These are phyloP conservation scores for Myrmaecium sp. DNA, from an alignment of 2,329 filamentous ascomycete species.

Conservation along the genomic window DNA sequence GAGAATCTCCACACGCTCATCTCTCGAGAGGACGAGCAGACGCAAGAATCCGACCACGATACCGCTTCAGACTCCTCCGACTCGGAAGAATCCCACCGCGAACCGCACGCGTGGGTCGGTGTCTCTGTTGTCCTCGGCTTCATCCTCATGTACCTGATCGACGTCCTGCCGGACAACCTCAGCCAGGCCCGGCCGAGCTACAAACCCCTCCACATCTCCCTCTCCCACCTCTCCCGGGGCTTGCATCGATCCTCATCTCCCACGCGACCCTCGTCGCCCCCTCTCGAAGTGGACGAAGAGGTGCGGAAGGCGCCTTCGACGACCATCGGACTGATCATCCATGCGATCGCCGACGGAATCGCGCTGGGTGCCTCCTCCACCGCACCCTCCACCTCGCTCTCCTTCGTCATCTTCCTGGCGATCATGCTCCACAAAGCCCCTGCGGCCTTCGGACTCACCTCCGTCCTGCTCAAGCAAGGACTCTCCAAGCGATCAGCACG, in stretches of 20 bases:
- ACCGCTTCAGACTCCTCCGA: conserved; percentile 1
- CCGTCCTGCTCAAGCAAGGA: conserved; percentile 77
- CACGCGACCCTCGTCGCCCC: conserved; percentile 14
- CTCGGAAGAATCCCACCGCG: conserved; percentile 22
- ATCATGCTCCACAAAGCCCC: conserved; percentile 97
- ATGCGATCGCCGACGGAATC: conserved; percentile 87
- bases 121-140: conserved; percentile 78
- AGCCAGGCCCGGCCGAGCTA: conserved; percentile 41
- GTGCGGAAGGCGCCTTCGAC: conserved; percentile 33
- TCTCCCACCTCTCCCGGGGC: conserved; percentile 56
- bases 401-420: conserved; percentile 83
- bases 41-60: conserved; percentile 47
- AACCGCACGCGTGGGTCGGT: conserved; percentile 66
- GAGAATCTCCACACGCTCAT: conserved; percentile 70
- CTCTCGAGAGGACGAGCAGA: conserved; percentile 90
- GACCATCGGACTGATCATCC: conserved; percentile 87
- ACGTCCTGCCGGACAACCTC: conserved; percentile 29
- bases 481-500: conserved; percentile 72
- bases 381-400: conserved; percentile 45
- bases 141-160: conserved; percentile 91
- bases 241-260: conserved; percentile 23
- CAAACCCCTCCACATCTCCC: conserved; percentile 67
- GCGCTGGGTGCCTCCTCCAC: conserved; percentile 74
- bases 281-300: conserved; percentile 9
- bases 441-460: conserved; percentile 86